These are phyloP conservation scores for Vachellia pachyceras DNA, from an alignment of 306 rosid species.

Conservation along the genomic window DNA sequence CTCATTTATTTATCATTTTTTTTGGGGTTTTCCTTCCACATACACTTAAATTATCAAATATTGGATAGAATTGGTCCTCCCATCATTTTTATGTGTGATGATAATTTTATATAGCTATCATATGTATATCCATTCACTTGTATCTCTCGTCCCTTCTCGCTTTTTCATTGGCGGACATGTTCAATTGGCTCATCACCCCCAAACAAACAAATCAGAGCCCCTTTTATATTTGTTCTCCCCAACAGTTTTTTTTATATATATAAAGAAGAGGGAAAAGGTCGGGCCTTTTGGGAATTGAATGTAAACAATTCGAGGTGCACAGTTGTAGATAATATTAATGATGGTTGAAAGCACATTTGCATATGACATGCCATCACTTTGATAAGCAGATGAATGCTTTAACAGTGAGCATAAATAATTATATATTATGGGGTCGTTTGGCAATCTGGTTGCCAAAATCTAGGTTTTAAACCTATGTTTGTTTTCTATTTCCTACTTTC, in stretches of 20 bases:
- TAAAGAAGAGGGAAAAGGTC: no score
- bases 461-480: no score
- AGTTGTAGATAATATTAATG: neutral
- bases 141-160: neutral
- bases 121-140: neutral
- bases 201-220: neutral
- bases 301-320: neutral
- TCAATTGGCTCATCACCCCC: neutral
- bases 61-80: neutral
- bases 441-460: no score
- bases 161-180: conserved; percentile 8
- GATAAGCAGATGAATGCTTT: conserved; percentile 8
- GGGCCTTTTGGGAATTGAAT: neutral
- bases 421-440: no score
- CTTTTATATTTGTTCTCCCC: no score
- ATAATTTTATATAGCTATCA: neutral
- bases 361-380: conserved; percentile 6
- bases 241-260: no score
- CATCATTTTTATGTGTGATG: neutral
- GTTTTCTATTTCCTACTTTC: no score
- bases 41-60: neutral
- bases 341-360: neutral
- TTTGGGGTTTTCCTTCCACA: neutral
- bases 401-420: neutral
- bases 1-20: conserved; percentile 1